Evolutionary conservation across 179 eudicot genomes (phyloP), one percentile per base, ranked within the genome.

Genomic region (Monotropa hypopitys): DNA sequence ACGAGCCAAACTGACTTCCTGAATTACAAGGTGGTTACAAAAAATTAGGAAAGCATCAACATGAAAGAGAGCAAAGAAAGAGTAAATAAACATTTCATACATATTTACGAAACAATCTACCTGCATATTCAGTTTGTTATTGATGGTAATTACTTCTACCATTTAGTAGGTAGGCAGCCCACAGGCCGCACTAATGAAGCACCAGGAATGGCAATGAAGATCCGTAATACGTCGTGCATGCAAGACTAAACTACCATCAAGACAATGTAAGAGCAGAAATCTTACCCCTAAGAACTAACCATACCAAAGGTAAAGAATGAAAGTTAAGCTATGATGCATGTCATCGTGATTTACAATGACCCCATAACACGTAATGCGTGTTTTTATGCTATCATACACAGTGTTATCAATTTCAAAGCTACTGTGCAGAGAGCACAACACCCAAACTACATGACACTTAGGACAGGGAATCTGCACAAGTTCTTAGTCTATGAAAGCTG

Each of bases 1-100:
- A 83, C 98, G 93, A 23, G 99, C 98, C 84, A 96, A 88, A 89
- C 97, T 96, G 79, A 96, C 99, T 80, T 92, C 92, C 99, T 93
- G 89, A 45, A 76, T 70, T 66, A 51, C 61, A 78, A 67, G 67
- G n/a, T 28, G 28, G 46, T 65, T 32, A 47, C 56, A 80, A 56
- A 50, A 51, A 57, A 71, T 74, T 69, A 63, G 51, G 30, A 62
- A 75, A 70, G 15, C 30, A 50, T 15, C 33, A 33, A 43, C 69
- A 74, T 45, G 20, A 40, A 35, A 62, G 38, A 57, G 32, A 56
- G 26, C 26, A n/a, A 13, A 42, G 47, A 70, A 61, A 32, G 59
- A 16, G 15, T 7, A 68, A 43, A 18, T 42, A 74, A 74, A 32
- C 32, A 33, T 30, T 26, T 66, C 50, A 33, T 16, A 54, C 30